Conservation (phyloP, 192 early-diverging fungal species). For the Coemansia brasiliensis region DNA sequence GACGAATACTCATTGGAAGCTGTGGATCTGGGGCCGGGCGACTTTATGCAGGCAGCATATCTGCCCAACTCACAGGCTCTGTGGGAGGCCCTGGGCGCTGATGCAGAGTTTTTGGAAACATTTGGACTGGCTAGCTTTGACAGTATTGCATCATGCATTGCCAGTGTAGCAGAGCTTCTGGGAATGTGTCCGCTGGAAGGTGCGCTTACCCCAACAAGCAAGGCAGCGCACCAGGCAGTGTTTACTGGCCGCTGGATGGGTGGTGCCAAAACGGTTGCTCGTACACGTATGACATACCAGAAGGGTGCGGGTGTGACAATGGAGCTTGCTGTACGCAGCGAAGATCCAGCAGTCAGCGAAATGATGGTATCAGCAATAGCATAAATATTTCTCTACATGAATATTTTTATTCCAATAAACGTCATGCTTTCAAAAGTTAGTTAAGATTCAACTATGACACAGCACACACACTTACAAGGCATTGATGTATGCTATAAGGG, state of each 20-base stretch:
- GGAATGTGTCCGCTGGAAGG: slow-evolving; percentile 86
- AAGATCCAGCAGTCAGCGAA: slow-evolving; percentile 65
- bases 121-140: slow-evolving; percentile 78
- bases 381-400: too few species aligned
- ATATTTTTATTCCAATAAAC: slow-evolving; percentile 1
- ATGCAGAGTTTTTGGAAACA: slow-evolving; percentile 80
- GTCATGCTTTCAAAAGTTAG: too few species aligned
- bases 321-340: slow-evolving; percentile 83
- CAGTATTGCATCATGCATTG: slow-evolving; percentile 45
- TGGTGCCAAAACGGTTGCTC: slow-evolving; percentile 67
- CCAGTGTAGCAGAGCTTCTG: slow-evolving; percentile 69
- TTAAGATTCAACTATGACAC: background rate
- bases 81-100: slow-evolving; percentile 78
- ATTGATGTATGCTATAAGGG: background rate
- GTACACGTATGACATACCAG: slow-evolving; percentile 87
- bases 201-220: slow-evolving; percentile 65
- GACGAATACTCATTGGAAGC: slow-evolving; percentile 95
- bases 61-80: slow-evolving; percentile 72
- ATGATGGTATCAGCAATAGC: slow-evolving; percentile 81
- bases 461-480: background rate
- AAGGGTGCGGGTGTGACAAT: slow-evolving; percentile 84
- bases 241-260: slow-evolving; percentile 89
- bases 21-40: slow-evolving; percentile 76
- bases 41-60: slow-evolving; percentile 89
- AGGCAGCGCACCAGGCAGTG: slow-evolving; percentile 80